These are phyloP conservation scores for Erodium chrysanthum DNA, from an alignment of 441 rosid species.

Conservation along the genomic window DNA sequence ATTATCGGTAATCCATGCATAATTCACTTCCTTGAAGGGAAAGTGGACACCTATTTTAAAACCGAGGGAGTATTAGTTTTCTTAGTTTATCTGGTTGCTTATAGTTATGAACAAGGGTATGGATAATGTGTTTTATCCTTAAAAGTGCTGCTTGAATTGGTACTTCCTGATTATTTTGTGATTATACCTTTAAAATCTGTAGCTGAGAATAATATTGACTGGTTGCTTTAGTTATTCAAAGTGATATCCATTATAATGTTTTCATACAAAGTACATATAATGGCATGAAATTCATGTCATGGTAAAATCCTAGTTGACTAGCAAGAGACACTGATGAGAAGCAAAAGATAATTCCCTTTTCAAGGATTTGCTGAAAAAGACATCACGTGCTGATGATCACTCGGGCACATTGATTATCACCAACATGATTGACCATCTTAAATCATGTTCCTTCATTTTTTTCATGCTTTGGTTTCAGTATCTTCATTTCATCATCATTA, in stretches of 20 bases:
- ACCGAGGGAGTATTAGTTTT: not conserved
- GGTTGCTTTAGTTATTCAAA: constrained; percentile 3
- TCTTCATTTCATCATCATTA: not conserved
- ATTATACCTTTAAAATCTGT: not conserved
- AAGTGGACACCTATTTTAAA: not conserved
- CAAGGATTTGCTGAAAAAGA: not conserved
- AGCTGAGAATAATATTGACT: not conserved
- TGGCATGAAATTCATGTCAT: not conserved
- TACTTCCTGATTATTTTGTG: not conserved
- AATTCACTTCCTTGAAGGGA: not conserved
- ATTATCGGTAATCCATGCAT: not conserved
- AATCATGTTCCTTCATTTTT: not conserved
- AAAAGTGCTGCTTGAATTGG: not conserved
- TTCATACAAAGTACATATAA: not conserved
- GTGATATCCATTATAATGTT: not conserved
- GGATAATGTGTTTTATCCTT: not conserved
- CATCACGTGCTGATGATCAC: not conserved
- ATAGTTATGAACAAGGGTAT: not conserved
- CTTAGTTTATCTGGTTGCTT: not conserved
- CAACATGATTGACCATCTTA: no score
- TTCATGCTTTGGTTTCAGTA: not conserved
- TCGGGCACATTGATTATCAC: not conserved
- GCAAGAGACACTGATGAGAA: not conserved
- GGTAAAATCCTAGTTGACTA: not conserved
- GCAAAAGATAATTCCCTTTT: not conserved